Base-by-base conservation (phyloP, 2,329 filamentous ascomycete species). In the Trichoderma sp. region DNA sequence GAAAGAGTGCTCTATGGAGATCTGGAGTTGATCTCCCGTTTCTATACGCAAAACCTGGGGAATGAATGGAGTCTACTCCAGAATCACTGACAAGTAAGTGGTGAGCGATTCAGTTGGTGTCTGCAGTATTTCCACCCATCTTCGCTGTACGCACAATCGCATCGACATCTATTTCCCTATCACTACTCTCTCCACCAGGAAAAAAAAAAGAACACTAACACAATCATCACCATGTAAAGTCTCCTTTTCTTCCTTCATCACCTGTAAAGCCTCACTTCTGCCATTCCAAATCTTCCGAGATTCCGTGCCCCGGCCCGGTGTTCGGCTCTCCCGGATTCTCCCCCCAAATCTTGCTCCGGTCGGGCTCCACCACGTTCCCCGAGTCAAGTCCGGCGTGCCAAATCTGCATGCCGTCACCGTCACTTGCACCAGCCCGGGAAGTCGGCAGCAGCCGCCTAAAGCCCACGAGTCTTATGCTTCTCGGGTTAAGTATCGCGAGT, bases 381-480 rank as follows among this genome's bases (percentile, higher is more conserved):
- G 63, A 66, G 52, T 34, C 63, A 66, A 66, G 37, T 66, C 37
- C 63, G 63, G 63, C n/a, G 5, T 46, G 52, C 63, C 24, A 34
- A 49, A 34, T 30, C 21, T 49, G 51, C 39, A 46, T 14, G 28
- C 60, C 60, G 10, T 49, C 43, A 24, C 34, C 32, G 30, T 28
- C 21, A 13, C n/a, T n/a, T n/a, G n/a, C n/a, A n/a, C 37, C 58
- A 39, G 58, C 26, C 24, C 58, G 58, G 58, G 21, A 26, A 24
- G 1, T 37, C 59, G 59, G 59, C 30, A 52, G 46, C 34, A 59
- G 34, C 37, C 56, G 56, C 37, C 34, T 34, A 11, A 14, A 26
- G 3, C 11, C 24, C 26, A 5, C 24, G 6, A 7, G 7, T n/a
- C 39, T 59, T 24, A 43, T 14, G 55, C 21, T n/a, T 18, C 21